Conservation (phyloP, 2,329 filamentous ascomycete genomes). For the Trichoderma sp. region DNA sequence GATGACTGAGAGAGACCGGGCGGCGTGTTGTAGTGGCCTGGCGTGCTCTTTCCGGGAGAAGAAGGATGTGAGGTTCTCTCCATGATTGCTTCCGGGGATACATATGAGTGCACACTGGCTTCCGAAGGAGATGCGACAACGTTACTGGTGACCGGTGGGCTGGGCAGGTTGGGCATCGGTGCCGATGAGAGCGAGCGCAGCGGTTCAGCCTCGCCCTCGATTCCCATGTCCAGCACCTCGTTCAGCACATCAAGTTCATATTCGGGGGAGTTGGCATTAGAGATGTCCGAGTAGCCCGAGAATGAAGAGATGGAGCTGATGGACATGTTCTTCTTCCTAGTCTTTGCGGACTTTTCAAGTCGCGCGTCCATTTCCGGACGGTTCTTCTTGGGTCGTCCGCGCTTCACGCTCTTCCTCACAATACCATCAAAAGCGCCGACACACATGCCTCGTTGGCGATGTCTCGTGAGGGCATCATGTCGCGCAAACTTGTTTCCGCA, state of each 20-base stretch:
- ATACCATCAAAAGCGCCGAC: constrained; percentile 86
- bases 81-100: constrained; percentile 47
- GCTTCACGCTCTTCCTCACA: constrained; percentile 57
- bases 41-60: constrained; percentile 50
- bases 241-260: constrained; percentile 47
- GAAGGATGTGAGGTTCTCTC: constrained; percentile 38
- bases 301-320: constrained; percentile 51
- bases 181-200: constrained; percentile 45
- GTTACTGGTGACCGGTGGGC: constrained; percentile 29
- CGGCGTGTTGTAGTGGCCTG: constrained; percentile 55
- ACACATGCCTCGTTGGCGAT: constrained; percentile 94
- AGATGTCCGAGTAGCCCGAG: constrained; percentile 57
- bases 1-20: constrained; percentile 60
- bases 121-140: constrained; percentile 40
- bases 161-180: constrained; percentile 36
- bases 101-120: constrained; percentile 40
- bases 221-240: constrained; percentile 46
- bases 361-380: constrained; percentile 55
- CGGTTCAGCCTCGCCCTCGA: constrained; percentile 28
- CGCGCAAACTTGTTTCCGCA: constrained; percentile 94
- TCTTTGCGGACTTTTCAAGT: constrained; percentile 53
- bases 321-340: constrained; percentile 54
- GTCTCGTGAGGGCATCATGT: constrained; percentile 90
- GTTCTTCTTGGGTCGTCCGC: constrained; percentile 62
- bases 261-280: constrained; percentile 51